Evolutionary conservation across 148 eudicot species (phyloP), one percentile per base, ranked within the genome.

Genomic region (Vaccinium darrowii): DNA sequence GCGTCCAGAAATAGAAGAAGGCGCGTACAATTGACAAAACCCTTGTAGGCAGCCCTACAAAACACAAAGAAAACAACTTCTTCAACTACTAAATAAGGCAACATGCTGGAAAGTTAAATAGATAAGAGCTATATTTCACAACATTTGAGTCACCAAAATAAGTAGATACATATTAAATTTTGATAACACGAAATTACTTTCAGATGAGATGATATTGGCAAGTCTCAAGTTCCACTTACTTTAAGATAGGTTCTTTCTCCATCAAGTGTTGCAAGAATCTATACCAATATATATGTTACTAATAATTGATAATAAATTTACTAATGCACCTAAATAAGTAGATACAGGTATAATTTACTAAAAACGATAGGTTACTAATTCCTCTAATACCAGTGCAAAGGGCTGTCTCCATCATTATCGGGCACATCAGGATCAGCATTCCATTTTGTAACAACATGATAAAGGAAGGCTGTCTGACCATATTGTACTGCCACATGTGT

Each of bases 401-500:
- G 98, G 87, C 91, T 94, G 90, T 98, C 92, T 88, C 99, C 99
- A 81, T 94, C 99, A 82, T 91, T 95, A 90, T 97, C 99, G 39
- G 98, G 98, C 85, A 93, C 90, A 89, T 97, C 99, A 81, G 99
- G 98, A 91, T 97, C 96, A 78, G 98, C 98, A 92, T 97, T 92
- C 99, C 99, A 95, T 85, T 97, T 97, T 88, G 96, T 92, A 56
- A 93, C 98, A 81, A 93, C 83, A 83, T 92, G 94, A 92, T 94
- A 97, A 72, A 97, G 92, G 86, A 90, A 97, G 71, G 99, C 92
- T 56, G 99, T 95, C 91, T 97, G 99, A 69, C 99, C 99, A 92
- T 97, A 95, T 83, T 97, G 99, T 39, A 98, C 98, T 62, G 99
- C 99, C 87, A 97, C 99, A 87, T 97, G 99, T 60, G 98, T 92